These are phyloP conservation scores for Starmera quercuum DNA, from an alignment of 805 yeast genomes.

Conservation along the genomic window DNA sequence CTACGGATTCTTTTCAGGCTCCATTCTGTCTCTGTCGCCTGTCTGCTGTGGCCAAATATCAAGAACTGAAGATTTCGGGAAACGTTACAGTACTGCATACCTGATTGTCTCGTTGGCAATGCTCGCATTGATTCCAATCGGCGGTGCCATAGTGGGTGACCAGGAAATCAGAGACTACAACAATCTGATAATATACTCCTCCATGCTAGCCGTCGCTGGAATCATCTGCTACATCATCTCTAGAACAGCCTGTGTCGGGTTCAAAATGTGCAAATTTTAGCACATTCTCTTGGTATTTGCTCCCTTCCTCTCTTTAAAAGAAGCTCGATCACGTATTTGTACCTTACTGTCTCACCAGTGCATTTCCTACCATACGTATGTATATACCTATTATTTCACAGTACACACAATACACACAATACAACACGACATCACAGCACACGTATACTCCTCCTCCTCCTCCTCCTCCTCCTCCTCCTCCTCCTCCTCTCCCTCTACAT, in stretches of 20 bases:
- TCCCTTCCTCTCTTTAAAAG: no score
- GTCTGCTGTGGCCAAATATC: constrained; percentile 55
- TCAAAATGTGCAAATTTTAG: constrained; percentile 26
- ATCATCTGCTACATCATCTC: constrained; percentile 30
- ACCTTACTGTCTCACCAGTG: no score
- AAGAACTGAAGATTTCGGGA: constrained; percentile 45
- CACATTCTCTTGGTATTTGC: no score
- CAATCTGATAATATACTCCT: constrained; percentile 36
- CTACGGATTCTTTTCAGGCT: constrained; percentile 50
- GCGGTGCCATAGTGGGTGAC: constrained; percentile 38
- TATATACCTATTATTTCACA: no score
- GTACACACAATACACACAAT: no score
- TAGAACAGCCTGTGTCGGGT: constrained; percentile 37
- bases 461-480: no score
- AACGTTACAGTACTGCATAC: constrained; percentile 50
- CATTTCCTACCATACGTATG: no score
- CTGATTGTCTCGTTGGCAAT: constrained; percentile 46
- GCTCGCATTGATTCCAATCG: constrained; percentile 40
- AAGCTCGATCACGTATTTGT: no score
- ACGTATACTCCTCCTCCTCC: no score
- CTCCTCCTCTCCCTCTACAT: no score
- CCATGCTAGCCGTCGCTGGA: constrained; percentile 31
- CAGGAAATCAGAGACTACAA: constrained; percentile 26
- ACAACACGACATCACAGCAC: no score
- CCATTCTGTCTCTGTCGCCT: constrained; percentile 50